Percentiles rank a stretch among this genome's conserved stretches.
These are phyloP conservation scores for Xylaria sp. DNA, from an alignment of 495 filamentous ascomycete species.

Conservation along the genomic window DNA sequence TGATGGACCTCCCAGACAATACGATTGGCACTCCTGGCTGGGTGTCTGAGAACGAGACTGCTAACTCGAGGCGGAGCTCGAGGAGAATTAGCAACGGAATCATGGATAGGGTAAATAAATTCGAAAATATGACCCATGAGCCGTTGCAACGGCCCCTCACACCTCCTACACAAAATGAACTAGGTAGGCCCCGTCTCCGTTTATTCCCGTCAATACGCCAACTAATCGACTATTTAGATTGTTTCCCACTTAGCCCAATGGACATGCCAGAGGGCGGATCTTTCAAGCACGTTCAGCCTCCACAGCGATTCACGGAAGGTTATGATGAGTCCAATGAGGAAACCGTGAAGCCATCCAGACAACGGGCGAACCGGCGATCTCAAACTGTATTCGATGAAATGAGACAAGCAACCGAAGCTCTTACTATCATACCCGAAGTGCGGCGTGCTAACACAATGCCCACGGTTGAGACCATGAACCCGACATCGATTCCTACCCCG, in stretches of 20 bases:
- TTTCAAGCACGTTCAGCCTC: slow-evolving; percentile 38
- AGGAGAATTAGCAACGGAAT: slow-evolving; percentile 62
- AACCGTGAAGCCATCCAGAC: slow-evolving; percentile 58
- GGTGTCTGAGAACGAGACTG: slow-evolving; percentile 53
- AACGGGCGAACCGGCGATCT: slow-evolving; percentile 33
- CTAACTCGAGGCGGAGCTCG: slow-evolving; percentile 45
- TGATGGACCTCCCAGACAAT: slow-evolving; percentile 54
- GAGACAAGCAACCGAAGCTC: slow-evolving; percentile 53
- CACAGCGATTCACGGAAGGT: slow-evolving; percentile 53
- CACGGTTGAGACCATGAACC: slow-evolving; percentile 48
- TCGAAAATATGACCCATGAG: slow-evolving; percentile 52
- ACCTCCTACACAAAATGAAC: slow-evolving; percentile 61
- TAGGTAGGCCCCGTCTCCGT: slow-evolving; percentile 53
- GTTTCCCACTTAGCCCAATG: slow-evolving; percentile 56
- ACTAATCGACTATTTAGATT: slow-evolving; percentile 41
- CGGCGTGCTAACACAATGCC: slow-evolving; percentile 51
- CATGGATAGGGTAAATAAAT: slow-evolving; percentile 59
- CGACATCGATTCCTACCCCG: slow-evolving; percentile 56
- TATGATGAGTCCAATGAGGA: slow-evolving; percentile 67
- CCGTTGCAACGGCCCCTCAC: slow-evolving; percentile 60
- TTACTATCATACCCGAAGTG: slow-evolving; percentile 43
- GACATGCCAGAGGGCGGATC: slow-evolving; percentile 53
- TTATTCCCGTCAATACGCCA: not conserved
- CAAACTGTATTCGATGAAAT: slow-evolving; percentile 53
- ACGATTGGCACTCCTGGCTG: slow-evolving; percentile 49